Base-by-base conservation (phyloP, 2,329 filamentous ascomycete species). In the Orbilia quercus region DNA sequence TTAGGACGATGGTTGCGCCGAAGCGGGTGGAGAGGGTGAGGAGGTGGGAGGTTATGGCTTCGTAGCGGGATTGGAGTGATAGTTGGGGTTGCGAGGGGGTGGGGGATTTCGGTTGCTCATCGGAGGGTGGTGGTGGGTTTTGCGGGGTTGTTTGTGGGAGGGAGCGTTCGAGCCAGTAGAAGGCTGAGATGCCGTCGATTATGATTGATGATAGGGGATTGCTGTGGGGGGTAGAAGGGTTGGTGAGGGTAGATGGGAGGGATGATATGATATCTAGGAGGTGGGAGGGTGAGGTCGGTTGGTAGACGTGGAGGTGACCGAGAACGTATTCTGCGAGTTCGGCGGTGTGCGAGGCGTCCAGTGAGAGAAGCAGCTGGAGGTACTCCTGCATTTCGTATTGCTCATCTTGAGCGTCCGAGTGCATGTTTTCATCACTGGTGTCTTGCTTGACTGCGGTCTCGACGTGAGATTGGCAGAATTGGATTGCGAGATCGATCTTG, bases 121-220 rank as follows among this genome's bases (percentile, higher is more conserved):
- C 23, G 18, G n/a, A 11, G 14, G 22, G 14, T 11, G 44, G 45
- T 22, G 58, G 3, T 36, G 48, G 12, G 16, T 45, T 31, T 42
- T 48, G 36, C 20, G 12, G 53, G 14, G 23, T 16, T 47, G 31
- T 51, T 25, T 54, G 38, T 20, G 23, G 54, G 34, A 55, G 40
- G 7, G 54, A 60, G 11, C 65, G 58, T 25, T 76, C 65, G 2
- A 66, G 65, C 71, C 71, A 76, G 47, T 76, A 76, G 57, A 76
- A 76, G 23, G 75, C 59, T 2, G 75, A 76, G 28, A 75, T 53
- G 23, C 65, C 62, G 31, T 76, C 75, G 45, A 76, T 62, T 38
- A 75, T 40, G 4, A 76, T 38, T 1, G 59, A 55, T 12, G 45
- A 59, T 40, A 76, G 34, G 2, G 54, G 50, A 5, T 51, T 54